A percentile compares a stretch with the other conserved stretches of the same genome.
phyloP scores from a whole-genome alignment of 2,329 filamentous ascomycete species.

The Beauveria pseudobassiana region DNA sequence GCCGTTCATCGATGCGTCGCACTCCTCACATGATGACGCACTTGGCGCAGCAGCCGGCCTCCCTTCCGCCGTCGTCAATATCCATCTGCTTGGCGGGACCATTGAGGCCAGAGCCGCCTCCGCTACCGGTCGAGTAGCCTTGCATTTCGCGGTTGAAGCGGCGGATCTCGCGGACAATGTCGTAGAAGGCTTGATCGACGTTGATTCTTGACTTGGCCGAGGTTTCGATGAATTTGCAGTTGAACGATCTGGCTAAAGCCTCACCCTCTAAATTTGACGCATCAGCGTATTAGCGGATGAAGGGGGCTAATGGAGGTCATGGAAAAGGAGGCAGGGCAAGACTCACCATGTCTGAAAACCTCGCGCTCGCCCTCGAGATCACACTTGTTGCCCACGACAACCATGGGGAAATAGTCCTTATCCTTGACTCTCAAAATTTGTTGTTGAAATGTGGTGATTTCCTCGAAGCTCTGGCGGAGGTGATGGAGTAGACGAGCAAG shows the following conservation, averaged over 20 bases:
- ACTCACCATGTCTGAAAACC: slow-evolving; percentile 83
- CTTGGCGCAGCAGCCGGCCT: slow-evolving; percentile 74
- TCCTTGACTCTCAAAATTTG: slow-evolving; percentile 98
- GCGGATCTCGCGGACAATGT: slow-evolving; percentile 95
- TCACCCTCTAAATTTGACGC: slow-evolving; percentile 64
- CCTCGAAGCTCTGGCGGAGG: slow-evolving; percentile 95
- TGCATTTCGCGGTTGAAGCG: slow-evolving; percentile 98
- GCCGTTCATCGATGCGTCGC: neutral
- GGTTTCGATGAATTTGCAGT: slow-evolving; percentile 98
- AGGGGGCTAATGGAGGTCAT: neutral
- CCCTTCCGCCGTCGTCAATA: slow-evolving; percentile 59
- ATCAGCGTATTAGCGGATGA: slow-evolving; percentile 9
- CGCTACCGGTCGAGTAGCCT: slow-evolving; percentile 67
- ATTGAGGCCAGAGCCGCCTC: slow-evolving; percentile 52
- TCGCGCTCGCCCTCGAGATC: slow-evolving; percentile 91
- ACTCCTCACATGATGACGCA: slow-evolving; percentile 75
- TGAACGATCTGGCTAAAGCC: slow-evolving; percentile 75
- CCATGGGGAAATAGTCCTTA: slow-evolving; percentile 99
- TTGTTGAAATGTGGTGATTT: slow-evolving; percentile 98
- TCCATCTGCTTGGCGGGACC: slow-evolving; percentile 69
- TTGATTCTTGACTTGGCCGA: slow-evolving; percentile 98
- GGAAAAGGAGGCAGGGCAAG: neutral
- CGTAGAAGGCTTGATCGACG: slow-evolving; percentile 97
- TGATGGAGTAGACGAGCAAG: slow-evolving; percentile 96
- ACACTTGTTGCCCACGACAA: slow-evolving; percentile 98